Conservation (phyloP, 495 filamentous ascomycete species). For the Hypomontagnella submonticulosa region DNA sequence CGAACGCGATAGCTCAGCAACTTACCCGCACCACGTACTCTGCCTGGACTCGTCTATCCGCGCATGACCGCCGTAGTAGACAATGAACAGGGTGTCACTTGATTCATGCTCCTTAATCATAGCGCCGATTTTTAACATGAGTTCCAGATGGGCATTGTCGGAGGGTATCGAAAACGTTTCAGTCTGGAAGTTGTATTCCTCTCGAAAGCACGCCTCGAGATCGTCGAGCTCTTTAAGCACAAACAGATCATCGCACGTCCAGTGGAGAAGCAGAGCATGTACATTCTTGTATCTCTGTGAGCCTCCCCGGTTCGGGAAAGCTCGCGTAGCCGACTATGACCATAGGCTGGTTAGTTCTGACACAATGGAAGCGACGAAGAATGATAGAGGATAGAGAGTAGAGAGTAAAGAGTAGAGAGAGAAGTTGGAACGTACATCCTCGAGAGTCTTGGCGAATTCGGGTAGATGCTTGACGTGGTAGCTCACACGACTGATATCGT, state of each 20-base stretch:
- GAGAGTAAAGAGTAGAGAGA: constrained; percentile 1
- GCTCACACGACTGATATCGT: constrained; percentile 63
- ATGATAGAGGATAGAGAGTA: background rate
- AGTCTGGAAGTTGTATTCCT: constrained; percentile 60
- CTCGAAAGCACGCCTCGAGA: constrained; percentile 59
- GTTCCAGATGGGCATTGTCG: constrained; percentile 59
- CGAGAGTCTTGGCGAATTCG: constrained; percentile 59
- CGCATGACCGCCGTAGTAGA: constrained; percentile 67
- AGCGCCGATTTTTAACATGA: constrained; percentile 60
- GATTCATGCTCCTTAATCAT: constrained; percentile 63
- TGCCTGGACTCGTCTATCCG: constrained; percentile 62
- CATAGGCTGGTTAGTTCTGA: constrained; percentile 23
- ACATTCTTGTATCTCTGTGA: constrained; percentile 63
- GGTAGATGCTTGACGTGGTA: constrained; percentile 63
- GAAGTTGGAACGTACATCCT: constrained; percentile 54
- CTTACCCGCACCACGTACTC: constrained; percentile 64
- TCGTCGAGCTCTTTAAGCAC: constrained; percentile 63
- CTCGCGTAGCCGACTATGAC: constrained; percentile 59
- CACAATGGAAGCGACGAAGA: background rate
- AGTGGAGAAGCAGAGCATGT: constrained; percentile 63
- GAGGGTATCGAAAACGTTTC: constrained; percentile 63
- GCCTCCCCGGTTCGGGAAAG: constrained; percentile 60
- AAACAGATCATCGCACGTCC: constrained; percentile 65
- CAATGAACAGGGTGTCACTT: constrained; percentile 60
- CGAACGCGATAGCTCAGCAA: constrained; percentile 20